Evolutionary conservation across 176 grass and related monocot species (phyloP), one percentile per base, ranked within the genome.

Genomic region (Cymbopogon citratus): DNA sequence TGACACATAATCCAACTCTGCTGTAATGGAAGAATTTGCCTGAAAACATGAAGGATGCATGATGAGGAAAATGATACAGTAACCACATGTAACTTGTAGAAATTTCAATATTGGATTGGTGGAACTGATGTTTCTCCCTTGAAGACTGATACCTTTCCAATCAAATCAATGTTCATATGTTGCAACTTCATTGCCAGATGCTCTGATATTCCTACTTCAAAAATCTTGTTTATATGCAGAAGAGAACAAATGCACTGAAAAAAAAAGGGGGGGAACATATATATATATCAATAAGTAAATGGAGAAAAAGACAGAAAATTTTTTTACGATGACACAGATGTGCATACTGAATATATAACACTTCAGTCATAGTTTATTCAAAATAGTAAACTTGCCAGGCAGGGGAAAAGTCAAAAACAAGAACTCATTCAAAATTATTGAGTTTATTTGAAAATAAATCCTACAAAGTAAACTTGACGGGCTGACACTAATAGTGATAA

Each of bases 191-290:
- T 89, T 48, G 86, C 81, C 81, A 98, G 86, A 75, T 84, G 51
- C 75, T 98, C 95, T 83, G 95, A 94, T 87, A 98, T 89, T 84
- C 95, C 95, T 77, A 98, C 86, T 91, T 98, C 90, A 60, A 98
- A 91, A 70, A 94, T 94, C 84, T 98, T 92, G 75, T 94, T 94
- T 94, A 98, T 89, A 84, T 94, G 92, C 70, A 98, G 72, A 28
- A 98, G 80, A 69, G 95, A 89, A 86, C 92, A 98, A 82, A 94
- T 86, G 76, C 92, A 92, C 95, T 98, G 84, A 81, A 84, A 64
- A 64, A 64, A 23, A 48, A n/a, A n/a, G 71, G n/a, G 21, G 73
- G 1, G n/a, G 73, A 73, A 59, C 54, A 0, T 57, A 48, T 71
- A 68, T 71, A 68, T 71, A 63, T 64, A 87, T 24, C 31, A 79